Evolutionary conservation across 257 asterid species (phyloP).

Genomic region (Lavandula angustifolia): DNA sequence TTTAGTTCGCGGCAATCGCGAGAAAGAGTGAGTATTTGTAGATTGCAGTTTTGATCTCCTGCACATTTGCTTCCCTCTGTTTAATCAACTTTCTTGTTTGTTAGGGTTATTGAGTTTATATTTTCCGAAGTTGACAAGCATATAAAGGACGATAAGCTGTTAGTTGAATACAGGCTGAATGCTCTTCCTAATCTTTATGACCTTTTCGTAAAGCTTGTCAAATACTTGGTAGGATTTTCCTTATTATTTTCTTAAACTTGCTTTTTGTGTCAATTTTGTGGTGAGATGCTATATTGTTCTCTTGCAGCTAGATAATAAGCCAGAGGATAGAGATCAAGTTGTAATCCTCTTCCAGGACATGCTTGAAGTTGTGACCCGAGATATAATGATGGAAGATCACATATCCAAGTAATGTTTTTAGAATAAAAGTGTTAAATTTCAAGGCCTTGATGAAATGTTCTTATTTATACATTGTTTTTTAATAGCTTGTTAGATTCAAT

Average conservation of each 20-base stretch:
- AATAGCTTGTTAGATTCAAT: constrained; percentile 78
- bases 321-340: constrained; percentile 61
- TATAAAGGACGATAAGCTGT: constrained; percentile 53
- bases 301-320: constrained; percentile 76
- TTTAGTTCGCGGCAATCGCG: constrained; percentile 68
- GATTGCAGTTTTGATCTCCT: neutral
- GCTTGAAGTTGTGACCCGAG: constrained; percentile 91
- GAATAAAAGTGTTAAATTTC: constrained; percentile 3
- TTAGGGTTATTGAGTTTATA: constrained; percentile 76
- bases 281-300: neutral
- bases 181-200: constrained; percentile 83
- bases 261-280: too few species aligned
- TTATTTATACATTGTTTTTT: constrained; percentile 26
- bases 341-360: constrained; percentile 77
- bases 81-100: constrained; percentile 22
- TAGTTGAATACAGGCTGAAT: constrained; percentile 65
- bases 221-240: constrained; percentile 66
- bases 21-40: constrained; percentile 61
- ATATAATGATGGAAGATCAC: constrained; percentile 90
- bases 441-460: constrained; percentile 22
- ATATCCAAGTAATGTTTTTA: constrained; percentile 59
- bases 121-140: constrained; percentile 83
- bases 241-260: too few species aligned
- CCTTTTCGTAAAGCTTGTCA: constrained; percentile 75
- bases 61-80: constrained; percentile 18